These are phyloP conservation scores for Pyrenophora graminea DNA, from an alignment of 2,329 filamentous ascomycete species.

Conservation along the genomic window DNA sequence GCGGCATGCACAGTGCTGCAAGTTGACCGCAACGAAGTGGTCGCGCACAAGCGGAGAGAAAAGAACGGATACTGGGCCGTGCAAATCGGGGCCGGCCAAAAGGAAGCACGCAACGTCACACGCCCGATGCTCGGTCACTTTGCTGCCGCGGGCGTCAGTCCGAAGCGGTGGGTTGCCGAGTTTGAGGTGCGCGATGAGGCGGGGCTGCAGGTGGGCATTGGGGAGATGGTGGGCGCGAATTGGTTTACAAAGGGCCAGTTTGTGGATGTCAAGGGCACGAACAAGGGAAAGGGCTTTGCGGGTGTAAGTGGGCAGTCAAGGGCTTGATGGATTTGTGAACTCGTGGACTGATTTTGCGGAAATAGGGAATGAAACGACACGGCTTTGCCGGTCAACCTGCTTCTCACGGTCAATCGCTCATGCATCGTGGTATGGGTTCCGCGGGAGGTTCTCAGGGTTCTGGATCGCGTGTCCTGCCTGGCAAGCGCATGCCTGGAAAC, in stretches of 20 bases:
- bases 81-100: constrained; percentile 80
- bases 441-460: constrained; percentile 87
- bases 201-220: constrained; percentile 75
- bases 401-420: constrained; percentile 93
- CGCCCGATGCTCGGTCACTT: constrained; percentile 86
- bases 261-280: constrained; percentile 80
- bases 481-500: constrained; percentile 96
- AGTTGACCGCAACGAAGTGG: constrained; percentile 87
- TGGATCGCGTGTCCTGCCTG: constrained; percentile 88
- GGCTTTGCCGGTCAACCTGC: constrained; percentile 87
- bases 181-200: constrained; percentile 78
- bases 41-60: constrained; percentile 80
- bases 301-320: constrained; percentile 58
- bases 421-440: constrained; percentile 90
- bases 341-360: constrained; percentile 6
- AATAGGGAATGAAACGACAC: constrained; percentile 89
- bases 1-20: constrained; percentile 90
- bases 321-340: background rate
- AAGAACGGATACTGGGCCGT: constrained; percentile 92
- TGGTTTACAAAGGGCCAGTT: constrained; percentile 92
- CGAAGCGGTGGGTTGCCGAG: constrained; percentile 82
- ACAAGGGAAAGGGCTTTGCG: constrained; percentile 88
- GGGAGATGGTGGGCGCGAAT: constrained; percentile 75
- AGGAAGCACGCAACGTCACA: constrained; percentile 75
- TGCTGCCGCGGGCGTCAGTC: constrained; percentile 76